phyloP scores from a whole-genome alignment of 2,329 filamentous ascomycete genomes.

The Colletotrichum liaoningense region DNA sequence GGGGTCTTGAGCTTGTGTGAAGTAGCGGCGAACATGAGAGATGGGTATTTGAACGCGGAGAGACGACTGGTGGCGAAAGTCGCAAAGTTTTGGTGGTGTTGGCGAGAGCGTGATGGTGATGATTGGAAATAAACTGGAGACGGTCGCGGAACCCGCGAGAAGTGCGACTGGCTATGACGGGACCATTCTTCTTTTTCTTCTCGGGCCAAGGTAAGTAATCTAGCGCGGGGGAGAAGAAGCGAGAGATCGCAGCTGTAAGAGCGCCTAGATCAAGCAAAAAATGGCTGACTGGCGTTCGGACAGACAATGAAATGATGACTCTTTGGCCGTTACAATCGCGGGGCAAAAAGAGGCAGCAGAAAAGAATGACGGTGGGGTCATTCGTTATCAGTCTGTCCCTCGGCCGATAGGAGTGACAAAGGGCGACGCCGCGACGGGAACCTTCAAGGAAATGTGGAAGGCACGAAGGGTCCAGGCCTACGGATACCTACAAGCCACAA shows the following conservation, averaged over 20 bases:
- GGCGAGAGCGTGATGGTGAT: background rate
- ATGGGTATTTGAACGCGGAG: conserved; percentile 5
- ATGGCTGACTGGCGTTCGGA: conserved; percentile 12
- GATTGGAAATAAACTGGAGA: conserved; percentile 11
- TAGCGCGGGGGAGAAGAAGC: background rate
- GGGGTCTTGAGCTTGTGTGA: background rate
- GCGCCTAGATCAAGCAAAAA: conserved; percentile 4
- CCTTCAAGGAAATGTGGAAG: background rate
- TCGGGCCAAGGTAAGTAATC: conserved; percentile 19
- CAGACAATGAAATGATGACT: conserved; percentile 31
- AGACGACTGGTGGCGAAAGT: conserved; percentile 20
- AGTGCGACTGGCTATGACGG: conserved; percentile 26
- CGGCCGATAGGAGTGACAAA: conserved; percentile 7
- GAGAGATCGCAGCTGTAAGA: background rate
- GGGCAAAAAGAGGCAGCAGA: conserved; percentile 14
- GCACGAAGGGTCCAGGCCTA: conserved; percentile 12
- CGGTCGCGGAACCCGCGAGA: conserved; percentile 34
- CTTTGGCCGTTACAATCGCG: conserved; percentile 33
- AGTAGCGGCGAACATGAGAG: conserved; percentile 17
- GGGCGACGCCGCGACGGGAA: background rate
- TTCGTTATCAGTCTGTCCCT: background rate
- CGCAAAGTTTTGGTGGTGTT: conserved; percentile 8
- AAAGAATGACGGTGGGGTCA: background rate
- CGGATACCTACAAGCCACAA: background rate
- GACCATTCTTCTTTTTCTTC: conserved; percentile 15